Evolutionary conservation across 805 yeast genomes (phyloP).

Genomic region (Candida berthetii): DNA sequence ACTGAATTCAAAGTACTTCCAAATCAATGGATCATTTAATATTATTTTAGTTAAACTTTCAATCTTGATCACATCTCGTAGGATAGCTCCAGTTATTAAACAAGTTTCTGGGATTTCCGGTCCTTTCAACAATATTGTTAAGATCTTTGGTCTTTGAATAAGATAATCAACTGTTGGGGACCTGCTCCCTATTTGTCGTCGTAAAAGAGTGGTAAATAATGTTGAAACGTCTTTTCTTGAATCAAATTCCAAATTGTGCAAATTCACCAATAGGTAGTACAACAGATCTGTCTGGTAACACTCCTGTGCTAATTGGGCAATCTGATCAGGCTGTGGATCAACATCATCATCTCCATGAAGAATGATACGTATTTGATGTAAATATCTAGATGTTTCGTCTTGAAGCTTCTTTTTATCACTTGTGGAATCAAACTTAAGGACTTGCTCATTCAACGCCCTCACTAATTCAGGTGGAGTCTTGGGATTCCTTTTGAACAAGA

Average conservation of each 20-base stretch:
- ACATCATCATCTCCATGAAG: conserved; percentile 65
- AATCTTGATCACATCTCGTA: conserved; percentile 79
- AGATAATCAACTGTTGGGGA: conserved; percentile 87
- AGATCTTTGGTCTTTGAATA: conserved; percentile 55
- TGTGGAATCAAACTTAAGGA: conserved; percentile 42
- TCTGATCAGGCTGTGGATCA: conserved; percentile 43
- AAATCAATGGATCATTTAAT: conserved; percentile 54
- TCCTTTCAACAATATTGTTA: conserved; percentile 56
- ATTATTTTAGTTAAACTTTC: conserved; percentile 62
- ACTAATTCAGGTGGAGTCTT: conserved; percentile 85
- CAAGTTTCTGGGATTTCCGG: conserved; percentile 74
- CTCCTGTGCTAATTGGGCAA: conserved; percentile 73
- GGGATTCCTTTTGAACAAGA: conserved; percentile 84
- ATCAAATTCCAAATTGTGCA: conserved; percentile 78
- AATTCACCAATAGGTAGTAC: conserved; percentile 48
- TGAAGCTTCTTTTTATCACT: conserved; percentile 40
- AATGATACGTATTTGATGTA: conserved; percentile 58
- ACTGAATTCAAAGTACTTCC: conserved; percentile 81
- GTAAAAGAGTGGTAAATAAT: conserved; percentile 68
- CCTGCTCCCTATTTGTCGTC: conserved; percentile 70
- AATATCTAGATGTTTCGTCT: conserved; percentile 66
- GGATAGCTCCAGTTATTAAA: conserved; percentile 66
- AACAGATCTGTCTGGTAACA: conserved; percentile 69
- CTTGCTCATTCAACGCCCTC: conserved; percentile 66
- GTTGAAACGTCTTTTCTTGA: conserved; percentile 77